Evolutionary conservation across 441 rosid species (phyloP), one percentile per base, ranked within the genome.

Genomic region (Croton laevigatus): DNA sequence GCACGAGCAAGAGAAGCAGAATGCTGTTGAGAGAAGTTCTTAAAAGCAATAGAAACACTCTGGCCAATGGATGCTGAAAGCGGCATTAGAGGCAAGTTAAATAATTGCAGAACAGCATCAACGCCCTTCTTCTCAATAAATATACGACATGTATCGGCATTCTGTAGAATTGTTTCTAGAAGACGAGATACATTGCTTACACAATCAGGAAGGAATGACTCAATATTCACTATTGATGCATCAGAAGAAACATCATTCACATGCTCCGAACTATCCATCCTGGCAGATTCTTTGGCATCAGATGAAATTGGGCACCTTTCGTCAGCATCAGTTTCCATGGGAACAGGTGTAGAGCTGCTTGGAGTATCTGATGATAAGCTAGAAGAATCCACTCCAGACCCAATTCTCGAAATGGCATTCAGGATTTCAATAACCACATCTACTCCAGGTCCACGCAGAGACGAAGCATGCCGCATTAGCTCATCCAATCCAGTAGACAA

Each of bases 71-170:
- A 80, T 40, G 86, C 84, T 66, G 98, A 86, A 62, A 89, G 81
- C 64, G 97, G 97, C 97, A 93, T 84, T 65, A 86, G 76, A 51
- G 97, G 97, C 86, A 93, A 82, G 63, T 88, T 77, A 79, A 91
- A 81, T 74, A 95, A 79, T 83, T 82, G 87, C 74, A 96, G 77
- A 74, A 91, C 89, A 73, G 87, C 87, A 85, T 96, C 97, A 72
- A 91, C 84, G 57, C 99, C 99, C 79, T 87, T 89, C 86, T 86
- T 96, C 83, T 96, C 98, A 73, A 96, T 88, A 87, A 96, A 96
- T 52, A 91, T 80, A 51, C 93, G 93, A 62, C 98, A 96, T 42
- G 94, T 90, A 71, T 93, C 98, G 32, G 97, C 95, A 86, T 96
- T 96, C 84, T 95, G 98, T 83, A 95, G 97, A 78, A 95, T 83